Evolutionary conservation across 306 rosid genomes (phyloP).

Genomic region (Vigna mungo): DNA sequence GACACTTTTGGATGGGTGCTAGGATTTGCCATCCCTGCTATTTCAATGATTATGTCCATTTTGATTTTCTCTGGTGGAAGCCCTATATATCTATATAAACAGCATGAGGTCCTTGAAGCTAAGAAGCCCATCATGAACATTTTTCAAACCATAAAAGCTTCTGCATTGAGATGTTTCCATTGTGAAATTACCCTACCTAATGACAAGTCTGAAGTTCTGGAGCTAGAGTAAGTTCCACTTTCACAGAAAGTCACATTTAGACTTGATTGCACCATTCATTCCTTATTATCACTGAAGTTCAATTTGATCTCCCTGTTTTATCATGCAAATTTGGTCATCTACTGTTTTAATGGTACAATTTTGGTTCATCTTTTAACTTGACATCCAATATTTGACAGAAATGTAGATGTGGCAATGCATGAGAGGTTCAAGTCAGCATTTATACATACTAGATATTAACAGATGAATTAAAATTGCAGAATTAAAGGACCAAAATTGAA

Average conservation of each 20-base stretch:
- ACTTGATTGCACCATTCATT: not conserved
- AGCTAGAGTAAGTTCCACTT: slow-evolving; percentile 79
- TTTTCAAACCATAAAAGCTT: slow-evolving; percentile 57
- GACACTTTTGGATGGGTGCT: slow-evolving; percentile 91
- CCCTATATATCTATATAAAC: slow-evolving; percentile 63
- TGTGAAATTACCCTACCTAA: slow-evolving; percentile 55
- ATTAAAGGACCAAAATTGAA: not conserved
- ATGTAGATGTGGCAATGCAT: not conserved
- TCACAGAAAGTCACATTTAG: not conserved
- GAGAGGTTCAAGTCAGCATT: not conserved
- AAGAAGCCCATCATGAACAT: slow-evolving; percentile 46
- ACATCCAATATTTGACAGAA: not conserved
- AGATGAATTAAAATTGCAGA: not conserved
- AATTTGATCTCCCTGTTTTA: not conserved
- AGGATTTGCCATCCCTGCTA: slow-evolving; percentile 86
- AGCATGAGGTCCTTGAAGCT: slow-evolving; percentile 37
- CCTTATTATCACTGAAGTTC: not conserved
- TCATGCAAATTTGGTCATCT: not conserved
- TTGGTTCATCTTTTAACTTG: not conserved
- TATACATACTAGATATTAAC: not conserved
- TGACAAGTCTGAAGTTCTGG: slow-evolving; percentile 55
- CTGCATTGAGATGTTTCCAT: slow-evolving; percentile 60
- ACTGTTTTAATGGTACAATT: not conserved
- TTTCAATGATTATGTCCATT: slow-evolving; percentile 66
- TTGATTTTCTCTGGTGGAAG: slow-evolving; percentile 73